phyloP scores from a whole-genome alignment of 345 rosid genomes.

The Cochlearia excelsa region DNA sequence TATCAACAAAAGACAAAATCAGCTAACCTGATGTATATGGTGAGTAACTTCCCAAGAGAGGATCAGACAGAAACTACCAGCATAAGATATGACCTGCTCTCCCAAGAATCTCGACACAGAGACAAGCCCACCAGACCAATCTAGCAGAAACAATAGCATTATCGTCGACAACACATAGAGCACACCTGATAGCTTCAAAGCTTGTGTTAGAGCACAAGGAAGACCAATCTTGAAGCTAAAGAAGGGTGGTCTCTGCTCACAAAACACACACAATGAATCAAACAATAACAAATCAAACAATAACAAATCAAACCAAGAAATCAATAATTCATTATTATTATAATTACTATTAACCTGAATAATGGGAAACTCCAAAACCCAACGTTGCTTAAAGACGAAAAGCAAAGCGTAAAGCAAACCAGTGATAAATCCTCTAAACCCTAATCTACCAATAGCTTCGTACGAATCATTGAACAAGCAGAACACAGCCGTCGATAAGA shows the following conservation, averaged over 20 bases:
- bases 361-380: constrained; percentile 84
- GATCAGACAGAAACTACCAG: constrained; percentile 56
- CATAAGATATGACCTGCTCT: constrained; percentile 54
- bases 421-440: constrained; percentile 63
- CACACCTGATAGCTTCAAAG: constrained; percentile 55
- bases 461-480: constrained; percentile 35
- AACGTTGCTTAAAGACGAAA: constrained; percentile 51
- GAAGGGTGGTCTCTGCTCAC: constrained; percentile 65
- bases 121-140: constrained; percentile 36
- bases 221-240: constrained; percentile 90
- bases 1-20: background rate
- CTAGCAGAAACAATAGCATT: constrained; percentile 44
- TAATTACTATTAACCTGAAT: constrained; percentile 56
- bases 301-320: background rate
- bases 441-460: constrained; percentile 37
- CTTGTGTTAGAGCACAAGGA: constrained; percentile 48
- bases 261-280: constrained; percentile 17
- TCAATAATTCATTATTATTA: too few relatives aligned
- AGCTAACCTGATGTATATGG: constrained; percentile 76
- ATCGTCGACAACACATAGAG: constrained; percentile 49
- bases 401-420: constrained; percentile 62
- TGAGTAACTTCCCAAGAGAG: constrained; percentile 87
- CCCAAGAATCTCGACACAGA: constrained; percentile 46
- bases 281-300: background rate
- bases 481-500: constrained; percentile 41